A percentile compares a stretch with the other conserved stretches of the same genome.
Evolutionary conservation across 2,329 filamentous ascomycete species (phyloP).

Genomic region (Knoxdaviesia capensis): DNA sequence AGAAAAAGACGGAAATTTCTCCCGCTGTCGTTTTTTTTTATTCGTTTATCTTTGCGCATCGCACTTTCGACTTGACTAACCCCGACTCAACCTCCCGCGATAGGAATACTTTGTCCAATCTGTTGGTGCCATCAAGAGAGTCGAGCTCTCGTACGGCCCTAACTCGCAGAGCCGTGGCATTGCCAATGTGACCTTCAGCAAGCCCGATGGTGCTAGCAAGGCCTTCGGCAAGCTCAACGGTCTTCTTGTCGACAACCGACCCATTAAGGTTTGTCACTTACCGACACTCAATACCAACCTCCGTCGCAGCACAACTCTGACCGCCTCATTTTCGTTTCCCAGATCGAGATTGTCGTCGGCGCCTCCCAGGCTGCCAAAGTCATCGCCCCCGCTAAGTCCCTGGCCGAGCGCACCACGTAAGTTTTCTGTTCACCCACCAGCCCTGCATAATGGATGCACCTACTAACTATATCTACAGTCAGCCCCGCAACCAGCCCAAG

Average conservation of each 20-base stretch:
- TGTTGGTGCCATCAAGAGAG: slow-evolving; percentile 77
- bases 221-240: slow-evolving; percentile 74
- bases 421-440: slow-evolving; percentile 12
- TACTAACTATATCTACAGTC: slow-evolving; percentile 9
- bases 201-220: slow-evolving; percentile 62
- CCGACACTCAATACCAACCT: too few species aligned
- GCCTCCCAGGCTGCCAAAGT: slow-evolving; percentile 51
- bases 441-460: slow-evolving; percentile 6
- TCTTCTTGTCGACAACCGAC: slow-evolving; percentile 70
- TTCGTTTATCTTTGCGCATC: slow-evolving; percentile 1
- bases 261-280: slow-evolving; percentile 56
- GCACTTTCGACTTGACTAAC: slow-evolving; percentile 9
- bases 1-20: background rate
- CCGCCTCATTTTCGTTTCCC: background rate
- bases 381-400: slow-evolving; percentile 42
- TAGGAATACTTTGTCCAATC: slow-evolving; percentile 94
- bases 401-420: slow-evolving; percentile 65
- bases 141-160: slow-evolving; percentile 81
- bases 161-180: slow-evolving; percentile 82
- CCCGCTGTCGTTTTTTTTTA: background rate
- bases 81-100: slow-evolving; percentile 26
- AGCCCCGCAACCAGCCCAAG: slow-evolving; percentile 34
- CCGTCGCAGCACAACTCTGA: background rate
- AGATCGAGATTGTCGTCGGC: slow-evolving; percentile 85
- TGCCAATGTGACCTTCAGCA: slow-evolving; percentile 72